These are phyloP conservation scores for Raddia guianensis DNA, from an alignment of 176 grass and related monocot species.

Conservation along the genomic window DNA sequence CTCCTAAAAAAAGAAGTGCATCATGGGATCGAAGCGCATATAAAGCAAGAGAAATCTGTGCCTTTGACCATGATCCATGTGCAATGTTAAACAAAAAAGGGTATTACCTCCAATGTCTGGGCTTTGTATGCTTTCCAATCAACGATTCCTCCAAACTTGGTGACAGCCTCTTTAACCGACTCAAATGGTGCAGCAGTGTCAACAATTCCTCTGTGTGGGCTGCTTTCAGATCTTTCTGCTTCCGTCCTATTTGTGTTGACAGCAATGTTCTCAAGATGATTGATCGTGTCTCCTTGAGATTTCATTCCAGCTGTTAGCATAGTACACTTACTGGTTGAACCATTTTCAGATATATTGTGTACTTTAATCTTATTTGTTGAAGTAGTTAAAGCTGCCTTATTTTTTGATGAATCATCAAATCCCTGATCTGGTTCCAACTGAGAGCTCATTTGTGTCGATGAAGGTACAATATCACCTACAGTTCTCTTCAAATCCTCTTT, in stretches of 20 bases:
- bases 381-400: conserved; percentile 20
- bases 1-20: conserved; percentile 12
- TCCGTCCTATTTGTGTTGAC: conserved; percentile 37
- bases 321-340: conserved; percentile 9
- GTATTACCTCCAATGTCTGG: conserved; percentile 72
- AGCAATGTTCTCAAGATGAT: conserved; percentile 26
- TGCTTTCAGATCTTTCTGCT: conserved; percentile 42
- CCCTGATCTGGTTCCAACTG: conserved; percentile 3
- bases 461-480: conserved; percentile 9
- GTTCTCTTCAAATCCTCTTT: neutral
- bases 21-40: conserved; percentile 21
- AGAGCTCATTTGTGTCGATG: conserved; percentile 4
- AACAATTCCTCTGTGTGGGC: conserved; percentile 58
- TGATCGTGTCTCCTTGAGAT: conserved; percentile 34
- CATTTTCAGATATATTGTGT: conserved; percentile 32
- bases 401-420: conserved; percentile 11
- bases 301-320: conserved; percentile 29
- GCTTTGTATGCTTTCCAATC: conserved; percentile 91
- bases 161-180: conserved; percentile 87
- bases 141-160: conserved; percentile 87
- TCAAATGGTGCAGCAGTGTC: conserved; percentile 88
- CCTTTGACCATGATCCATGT: conserved; percentile 11
- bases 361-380: conserved; percentile 36
- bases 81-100: conserved; percentile 19
- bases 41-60: neutral